Evolutionary conservation across 345 rosid genomes (phyloP).

Genomic region (Aquilaria yunnanensis): DNA sequence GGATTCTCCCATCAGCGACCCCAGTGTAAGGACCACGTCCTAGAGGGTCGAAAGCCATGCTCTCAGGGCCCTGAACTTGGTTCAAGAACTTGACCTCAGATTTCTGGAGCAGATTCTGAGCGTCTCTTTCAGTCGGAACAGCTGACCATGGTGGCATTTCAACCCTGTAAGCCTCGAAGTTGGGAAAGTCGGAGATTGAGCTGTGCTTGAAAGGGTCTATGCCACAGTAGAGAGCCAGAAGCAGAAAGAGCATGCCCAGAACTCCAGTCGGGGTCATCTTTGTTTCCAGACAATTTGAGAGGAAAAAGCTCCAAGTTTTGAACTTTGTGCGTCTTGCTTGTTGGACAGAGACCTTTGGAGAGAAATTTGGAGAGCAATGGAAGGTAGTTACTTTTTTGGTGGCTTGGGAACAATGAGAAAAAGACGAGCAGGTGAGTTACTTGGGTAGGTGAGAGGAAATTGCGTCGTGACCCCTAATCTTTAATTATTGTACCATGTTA

Average conservation of each 20-base stretch:
- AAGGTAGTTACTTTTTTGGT: too few species aligned
- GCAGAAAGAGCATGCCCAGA: constrained; percentile 37
- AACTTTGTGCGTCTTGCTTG: neutral
- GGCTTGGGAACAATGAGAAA: too few species aligned
- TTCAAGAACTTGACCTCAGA: constrained; percentile 66
- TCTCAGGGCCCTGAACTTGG: constrained; percentile 93
- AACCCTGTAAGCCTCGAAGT: constrained; percentile 42
- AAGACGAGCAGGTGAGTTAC: too few species aligned
- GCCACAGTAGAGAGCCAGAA: constrained; percentile 66
- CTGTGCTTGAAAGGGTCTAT: constrained; percentile 82
- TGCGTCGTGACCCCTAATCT: too few species aligned
- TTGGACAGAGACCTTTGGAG: too few species aligned
- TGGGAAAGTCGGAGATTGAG: constrained; percentile 54
- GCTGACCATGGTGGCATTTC: constrained; percentile 43
- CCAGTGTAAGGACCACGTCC: constrained; percentile 97
- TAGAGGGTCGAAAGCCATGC: constrained; percentile 74
- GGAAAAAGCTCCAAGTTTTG: neutral
- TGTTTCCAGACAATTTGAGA: neutral
- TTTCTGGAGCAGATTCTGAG: constrained; percentile 51
- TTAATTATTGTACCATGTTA: too few species aligned
- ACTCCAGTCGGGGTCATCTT: constrained; percentile 26
- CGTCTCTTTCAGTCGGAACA: constrained; percentile 43
- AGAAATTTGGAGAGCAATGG: too few species aligned
- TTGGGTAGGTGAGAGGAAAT: too few species aligned
- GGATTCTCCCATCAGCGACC: constrained; percentile 80